phyloP scores from a whole-genome alignment of 441 rosid species.

The Arabidopsis lyrata region DNA sequence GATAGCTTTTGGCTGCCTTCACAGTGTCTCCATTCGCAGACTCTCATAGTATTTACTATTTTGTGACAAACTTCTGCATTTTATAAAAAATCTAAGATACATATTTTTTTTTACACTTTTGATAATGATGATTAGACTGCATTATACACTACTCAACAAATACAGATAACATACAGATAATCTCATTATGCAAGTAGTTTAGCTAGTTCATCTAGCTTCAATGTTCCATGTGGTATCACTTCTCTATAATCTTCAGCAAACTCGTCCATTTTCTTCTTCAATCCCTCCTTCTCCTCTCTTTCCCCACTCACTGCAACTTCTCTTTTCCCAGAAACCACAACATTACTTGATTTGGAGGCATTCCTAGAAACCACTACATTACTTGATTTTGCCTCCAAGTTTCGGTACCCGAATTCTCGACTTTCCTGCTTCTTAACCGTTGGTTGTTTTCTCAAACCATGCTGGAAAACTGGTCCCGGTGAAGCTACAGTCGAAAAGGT shows the following conservation, averaged over 20 bases:
- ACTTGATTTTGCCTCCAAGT: slow-evolving; percentile 25
- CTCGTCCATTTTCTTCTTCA: slow-evolving; percentile 38
- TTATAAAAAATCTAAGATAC: neutral
- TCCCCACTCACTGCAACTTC: slow-evolving; percentile 34
- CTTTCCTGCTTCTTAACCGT: slow-evolving; percentile 51
- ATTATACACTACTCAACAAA: slow-evolving; percentile 26
- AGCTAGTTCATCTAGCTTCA: slow-evolving; percentile 83
- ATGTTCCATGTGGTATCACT: slow-evolving; percentile 59
- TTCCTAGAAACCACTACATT: too few relatives aligned
- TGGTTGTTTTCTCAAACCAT: slow-evolving; percentile 45
- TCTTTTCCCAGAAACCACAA: neutral
- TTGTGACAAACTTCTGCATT: neutral
- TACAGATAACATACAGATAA: slow-evolving; percentile 14
- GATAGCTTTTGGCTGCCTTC: too few relatives aligned
- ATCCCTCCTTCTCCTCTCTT: slow-evolving; percentile 31
- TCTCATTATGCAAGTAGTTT: slow-evolving; percentile 62
- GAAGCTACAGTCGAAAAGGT: slow-evolving; percentile 67
- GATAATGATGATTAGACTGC: slow-evolving; percentile 22
- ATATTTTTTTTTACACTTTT: neutral
- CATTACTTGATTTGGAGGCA: slow-evolving; percentile 14
- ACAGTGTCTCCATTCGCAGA: too few relatives aligned
- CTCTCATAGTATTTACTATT: too few relatives aligned
- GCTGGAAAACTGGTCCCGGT: slow-evolving; percentile 64
- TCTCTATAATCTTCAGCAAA: slow-evolving; percentile 45
- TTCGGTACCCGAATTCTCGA: slow-evolving; percentile 14